Base-by-base conservation (phyloP, 2,329 filamentous ascomycete species). In the Lizonia empirigonia region DNA sequence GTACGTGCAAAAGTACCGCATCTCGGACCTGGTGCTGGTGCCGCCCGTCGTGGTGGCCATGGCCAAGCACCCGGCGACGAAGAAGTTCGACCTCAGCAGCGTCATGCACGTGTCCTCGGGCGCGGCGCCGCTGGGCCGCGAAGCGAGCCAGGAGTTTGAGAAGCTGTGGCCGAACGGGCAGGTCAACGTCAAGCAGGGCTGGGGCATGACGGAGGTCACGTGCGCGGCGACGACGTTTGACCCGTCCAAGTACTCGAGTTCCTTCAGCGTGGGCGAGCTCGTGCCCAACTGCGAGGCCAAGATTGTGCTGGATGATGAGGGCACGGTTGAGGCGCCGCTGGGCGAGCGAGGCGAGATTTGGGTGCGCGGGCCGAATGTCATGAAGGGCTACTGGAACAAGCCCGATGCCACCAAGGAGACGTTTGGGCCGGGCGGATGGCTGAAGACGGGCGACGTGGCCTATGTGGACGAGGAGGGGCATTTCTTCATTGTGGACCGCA, bases 151-250 rank as follows among this genome's bases (percentile, higher is more conserved):
- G 7, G 84, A 87, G 58, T 80, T 85, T 8, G 80, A 87, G 67
- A 79, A 75, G 50, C 65, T 85, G 49, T 85, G 85, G 78, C 72
- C 75, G 1, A 65, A 58, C 1, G 75, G 77, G 12, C 65, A 71
- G 18, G 71, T 84, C 19, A 80, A 81, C 59, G 67, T 86, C 22
- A 82, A 80, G 66, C 90, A 93, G 71, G 90, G 89, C 4, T 95
- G 89, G 88, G 91, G 91, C 5, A 93, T 95, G 90, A 94, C 90
- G 1, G 90, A 94, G 67, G 74, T 78, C 2, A 94, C 90, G 0
- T 93, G 90, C 70, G 85, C 87, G 0, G 78, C 82, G 15, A 79
- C 89, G 10, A 80, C 79, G 6, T 91, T 85, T 81, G 79, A 88
- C 56, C 82, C 85, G 0, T 75, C 65, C 1, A 70, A 82, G 49